Evolutionary conservation across 352 stramenopile genomes (phyloP), one percentile per base, ranked within the genome.

Genomic region (Globisporangium spinosum): DNA sequence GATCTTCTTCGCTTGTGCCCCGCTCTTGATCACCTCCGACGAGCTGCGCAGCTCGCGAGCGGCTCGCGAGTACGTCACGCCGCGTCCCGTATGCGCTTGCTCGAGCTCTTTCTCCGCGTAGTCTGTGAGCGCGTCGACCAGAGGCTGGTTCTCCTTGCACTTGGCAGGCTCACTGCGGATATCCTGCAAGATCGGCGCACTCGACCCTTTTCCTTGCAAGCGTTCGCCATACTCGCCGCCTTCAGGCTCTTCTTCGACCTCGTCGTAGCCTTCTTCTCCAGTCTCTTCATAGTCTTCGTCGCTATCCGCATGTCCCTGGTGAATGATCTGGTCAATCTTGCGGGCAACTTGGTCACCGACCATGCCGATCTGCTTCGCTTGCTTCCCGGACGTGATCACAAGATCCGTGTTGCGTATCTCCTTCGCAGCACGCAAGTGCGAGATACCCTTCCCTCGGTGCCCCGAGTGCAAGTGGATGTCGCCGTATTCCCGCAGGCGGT

Each of bases 241-340:
- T 9, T 64, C 73, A 15, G 55, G 60, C 0, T 62, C 73, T 15
- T 75, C 72, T 9, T 77, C 70, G 4, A 70, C 66, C 38, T 80
- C 70, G 0, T 78, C 70, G 22, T 67, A 63, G 1, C 72, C 70
- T 47, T 83, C 82, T 8, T 87, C 86, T 6, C 86, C 83, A 15
- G 75, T 79, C n/a, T 83, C 77, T 58, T 85, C 79, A 25, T 89
- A 80, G 67, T 88, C 85, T 22, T 79, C 73, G 34, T 87, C 79
- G 49, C 77, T 88, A 20, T 94, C 86, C 8, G 84, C 86, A 55
- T 94, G 80, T 0, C 83, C 86, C 0, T 90, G 72, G 13, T 80
- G 58, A 23, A 94, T 65, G 64, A 94, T 94, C 73, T 92, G 86
- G 54, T 92, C 79, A 17, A 94, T 83, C 67, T 92, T 94, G 38